Percentiles rank a stretch among this genome's conserved stretches.
These are phyloP conservation scores for Kodamaea sp. DNA, from an alignment of 1,139 yeast species.

Conservation along the genomic window DNA sequence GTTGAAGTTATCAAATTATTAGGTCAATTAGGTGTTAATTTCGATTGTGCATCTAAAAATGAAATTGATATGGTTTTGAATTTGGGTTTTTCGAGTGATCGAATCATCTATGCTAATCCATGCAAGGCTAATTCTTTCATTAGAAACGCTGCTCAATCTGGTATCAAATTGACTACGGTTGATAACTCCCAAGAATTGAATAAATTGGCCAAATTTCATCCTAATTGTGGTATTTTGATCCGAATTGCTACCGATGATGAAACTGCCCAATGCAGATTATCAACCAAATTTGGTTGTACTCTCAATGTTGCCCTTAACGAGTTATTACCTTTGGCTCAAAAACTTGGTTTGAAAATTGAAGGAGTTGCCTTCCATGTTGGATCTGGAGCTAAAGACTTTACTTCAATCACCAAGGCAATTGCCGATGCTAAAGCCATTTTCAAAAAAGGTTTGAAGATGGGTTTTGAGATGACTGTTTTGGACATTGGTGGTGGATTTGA, in stretches of 20 bases:
- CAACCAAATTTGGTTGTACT: slow-evolving; percentile 87
- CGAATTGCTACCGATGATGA: slow-evolving; percentile 91
- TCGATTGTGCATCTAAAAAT: slow-evolving; percentile 90
- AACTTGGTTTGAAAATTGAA: slow-evolving; percentile 57
- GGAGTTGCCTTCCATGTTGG: slow-evolving; percentile 98
- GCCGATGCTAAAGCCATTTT: slow-evolving; percentile 70
- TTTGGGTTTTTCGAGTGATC: slow-evolving; percentile 58
- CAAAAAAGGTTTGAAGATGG: slow-evolving; percentile 44
- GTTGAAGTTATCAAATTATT: slow-evolving; percentile 53
- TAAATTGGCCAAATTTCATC: slow-evolving; percentile 68
- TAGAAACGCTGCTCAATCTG: slow-evolving; percentile 56
- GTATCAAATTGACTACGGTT: slow-evolving; percentile 75
- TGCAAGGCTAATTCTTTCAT: slow-evolving; percentile 83
- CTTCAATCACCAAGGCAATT: slow-evolving; percentile 67
- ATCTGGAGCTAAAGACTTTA: slow-evolving; percentile 81
- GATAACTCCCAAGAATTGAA: slow-evolving; percentile 83
- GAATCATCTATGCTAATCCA: slow-evolving; percentile 90
- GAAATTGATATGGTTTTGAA: slow-evolving; percentile 70
- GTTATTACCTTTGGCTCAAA: slow-evolving; percentile 60
- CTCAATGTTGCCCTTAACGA: slow-evolving; percentile 48
- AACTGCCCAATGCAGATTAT: slow-evolving; percentile 79
- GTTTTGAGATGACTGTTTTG: slow-evolving; percentile 43
- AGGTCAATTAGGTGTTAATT: slow-evolving; percentile 63
- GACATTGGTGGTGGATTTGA: slow-evolving; percentile 97
- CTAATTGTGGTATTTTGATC: slow-evolving; percentile 64